Evolutionary conservation across 2,329 filamentous ascomycete genomes (phyloP).

Genomic region (Aspergillus hortae): DNA sequence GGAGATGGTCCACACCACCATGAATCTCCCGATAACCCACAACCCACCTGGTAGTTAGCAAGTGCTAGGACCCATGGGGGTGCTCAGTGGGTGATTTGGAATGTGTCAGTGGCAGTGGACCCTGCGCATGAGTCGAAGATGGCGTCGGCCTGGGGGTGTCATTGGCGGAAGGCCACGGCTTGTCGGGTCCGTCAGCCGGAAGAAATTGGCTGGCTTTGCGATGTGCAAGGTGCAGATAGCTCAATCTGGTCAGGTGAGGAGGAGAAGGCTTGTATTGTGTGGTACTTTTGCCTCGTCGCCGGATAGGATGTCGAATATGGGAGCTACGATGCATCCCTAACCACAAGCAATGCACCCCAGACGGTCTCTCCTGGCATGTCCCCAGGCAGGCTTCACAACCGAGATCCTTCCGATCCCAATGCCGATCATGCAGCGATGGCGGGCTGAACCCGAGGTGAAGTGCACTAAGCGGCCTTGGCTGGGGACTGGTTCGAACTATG

Average conservation of each 20-base stretch:
- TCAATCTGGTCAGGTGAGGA: not conserved
- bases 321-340: too few relatives aligned
- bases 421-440: not conserved
- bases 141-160: too few relatives aligned
- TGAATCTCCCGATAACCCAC: not conserved
- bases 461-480: not conserved
- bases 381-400: too few relatives aligned
- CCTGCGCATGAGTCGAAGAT: not conserved
- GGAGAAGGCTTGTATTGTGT: not conserved
- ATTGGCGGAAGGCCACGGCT: not conserved
- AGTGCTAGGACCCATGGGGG: not conserved
- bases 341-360: too few relatives aligned
- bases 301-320: too few relatives aligned
- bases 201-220: not conserved
- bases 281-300: too few relatives aligned
- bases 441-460: constrained; percentile 3
- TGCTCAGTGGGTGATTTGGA: not conserved
- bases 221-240: not conserved
- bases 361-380: too few relatives aligned
- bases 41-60: not conserved
- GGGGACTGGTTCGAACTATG: not conserved
- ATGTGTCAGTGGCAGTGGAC: not conserved
- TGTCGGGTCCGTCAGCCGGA: not conserved
- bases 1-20: not conserved
- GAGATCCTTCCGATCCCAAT: not conserved